These are phyloP conservation scores for Penicillium mononematosum DNA, from an alignment of 495 filamentous ascomycete species.

Conservation along the genomic window DNA sequence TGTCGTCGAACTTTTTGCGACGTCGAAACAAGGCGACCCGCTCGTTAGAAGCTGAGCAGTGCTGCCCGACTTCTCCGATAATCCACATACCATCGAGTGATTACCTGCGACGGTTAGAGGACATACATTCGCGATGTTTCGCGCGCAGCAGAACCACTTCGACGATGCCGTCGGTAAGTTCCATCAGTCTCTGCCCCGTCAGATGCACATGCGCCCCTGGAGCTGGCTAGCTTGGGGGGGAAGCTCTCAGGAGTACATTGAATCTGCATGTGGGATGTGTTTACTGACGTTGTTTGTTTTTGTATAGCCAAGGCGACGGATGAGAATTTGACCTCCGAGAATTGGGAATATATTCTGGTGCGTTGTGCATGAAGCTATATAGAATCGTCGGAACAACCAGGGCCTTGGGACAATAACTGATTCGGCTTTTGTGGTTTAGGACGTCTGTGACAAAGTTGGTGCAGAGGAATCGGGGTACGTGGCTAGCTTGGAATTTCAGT, in stretches of 20 bases:
- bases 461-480: slow-evolving; percentile 62
- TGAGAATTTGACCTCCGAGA: slow-evolving; percentile 96
- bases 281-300: slow-evolving; percentile 26
- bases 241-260: neutral
- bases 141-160: slow-evolving; percentile 74
- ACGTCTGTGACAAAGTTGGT: slow-evolving; percentile 92
- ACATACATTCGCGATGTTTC: slow-evolving; percentile 59
- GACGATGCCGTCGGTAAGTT: slow-evolving; percentile 77
- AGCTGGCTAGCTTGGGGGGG: neutral
- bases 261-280: neutral
- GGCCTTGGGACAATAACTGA: slow-evolving; percentile 1
- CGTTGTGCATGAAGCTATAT: slow-evolving; percentile 15
- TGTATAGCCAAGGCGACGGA: slow-evolving; percentile 93
- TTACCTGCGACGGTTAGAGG: slow-evolving; percentile 8
- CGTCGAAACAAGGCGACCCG: neutral
- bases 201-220: neutral
- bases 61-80: slow-evolving; percentile 18
- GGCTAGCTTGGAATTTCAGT: neutral
- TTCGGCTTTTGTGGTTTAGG: slow-evolving; percentile 41
- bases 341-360: slow-evolving; percentile 96
- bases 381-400: neutral
- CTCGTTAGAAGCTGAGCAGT: slow-evolving; percentile 13
- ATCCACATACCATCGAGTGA: neutral
- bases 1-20: neutral
- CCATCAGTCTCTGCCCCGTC: neutral